phyloP scores from a whole-genome alignment of 164 flowering plant species.

The Malania oleifera region DNA sequence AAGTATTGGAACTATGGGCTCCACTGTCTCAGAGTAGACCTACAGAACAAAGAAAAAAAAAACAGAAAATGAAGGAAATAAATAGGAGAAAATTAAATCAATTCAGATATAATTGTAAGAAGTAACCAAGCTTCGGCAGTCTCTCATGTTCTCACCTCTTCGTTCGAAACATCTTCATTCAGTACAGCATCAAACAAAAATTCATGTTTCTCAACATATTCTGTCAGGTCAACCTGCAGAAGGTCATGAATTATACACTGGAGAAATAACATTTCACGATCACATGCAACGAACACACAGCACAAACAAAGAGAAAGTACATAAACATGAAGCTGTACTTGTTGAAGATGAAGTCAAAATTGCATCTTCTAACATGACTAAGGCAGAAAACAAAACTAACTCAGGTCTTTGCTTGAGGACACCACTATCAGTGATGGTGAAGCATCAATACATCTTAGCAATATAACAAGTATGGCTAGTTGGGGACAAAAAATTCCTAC shows the following conservation, averaged over 20 bases:
- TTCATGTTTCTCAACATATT: constrained; percentile 87
- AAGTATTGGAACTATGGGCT: constrained; percentile 82
- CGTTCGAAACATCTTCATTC: constrained; percentile 81
- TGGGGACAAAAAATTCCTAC: too few relatives aligned
- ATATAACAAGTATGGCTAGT: too few relatives aligned
- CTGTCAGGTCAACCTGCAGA: constrained; percentile 89
- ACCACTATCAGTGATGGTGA: too few relatives aligned
- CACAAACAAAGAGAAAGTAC: too few relatives aligned
- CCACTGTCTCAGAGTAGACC: constrained; percentile 90
- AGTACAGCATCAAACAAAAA: constrained; percentile 93
- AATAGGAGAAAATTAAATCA: background rate
- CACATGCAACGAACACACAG: background rate
- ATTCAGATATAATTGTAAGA: background rate
- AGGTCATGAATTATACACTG: constrained; percentile 4
- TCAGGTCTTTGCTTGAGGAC: too few relatives aligned
- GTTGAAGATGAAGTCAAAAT: too few relatives aligned
- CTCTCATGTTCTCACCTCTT: constrained; percentile 63
- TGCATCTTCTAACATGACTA: too few relatives aligned
- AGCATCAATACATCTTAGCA: too few relatives aligned
- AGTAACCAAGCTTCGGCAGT: background rate
- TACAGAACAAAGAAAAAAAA: constrained; percentile 14
- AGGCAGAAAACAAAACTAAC: too few relatives aligned
- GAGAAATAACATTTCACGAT: background rate
- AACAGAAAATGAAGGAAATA: background rate
- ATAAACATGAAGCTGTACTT: too few relatives aligned